Base-by-base conservation (phyloP, 768 basidiomycete genomes). In the Tephrocybe rancida region DNA sequence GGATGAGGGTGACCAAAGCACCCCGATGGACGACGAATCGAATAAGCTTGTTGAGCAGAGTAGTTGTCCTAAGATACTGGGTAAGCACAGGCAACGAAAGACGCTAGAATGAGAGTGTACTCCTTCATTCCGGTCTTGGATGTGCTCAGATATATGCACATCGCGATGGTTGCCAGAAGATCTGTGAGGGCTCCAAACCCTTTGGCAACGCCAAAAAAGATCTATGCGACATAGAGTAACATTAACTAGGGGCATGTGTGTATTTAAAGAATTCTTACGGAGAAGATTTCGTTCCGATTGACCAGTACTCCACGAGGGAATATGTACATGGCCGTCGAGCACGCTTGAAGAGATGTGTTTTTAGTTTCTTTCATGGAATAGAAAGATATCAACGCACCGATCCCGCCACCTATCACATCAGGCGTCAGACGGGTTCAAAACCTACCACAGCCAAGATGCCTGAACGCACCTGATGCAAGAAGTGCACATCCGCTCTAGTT, bases 1-100 rank as follows among this genome's bases (percentile, higher is more conserved):
- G 78, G 14, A 77, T 70, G 13, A 73, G 60, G 6, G 77, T 78
- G 8, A 80, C 77, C 22, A 79, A 70, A n/a, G 68, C 65, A n/a
- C 77, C 77, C 34, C 78, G 73, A 30, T 77, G 70, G 19, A 80
- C 65, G 38, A 75, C 63, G 43, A 71, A 75, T 54, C 69, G 64
- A 32, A 76, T 72, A 26, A 80, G 64, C 5, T 64, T 64, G n/a
- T 68, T 69, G 43, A 80, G 63, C 21, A 77, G 48, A 1, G 64
- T 64, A 41, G 73, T 72, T 3, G 77, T 78, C 32, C 78, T 79
- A 14, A 7, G 26, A 35, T 27, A 59, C 21, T 35, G 14, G n/a
- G 24, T 5, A 43, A 6, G 9, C 42, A 13, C 35, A 27, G 30
- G 38, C 27, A 27, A 9, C 19, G 29, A n/a, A 25, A 42, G n/a